Evolutionary conservation across 1,139 yeast species (phyloP).

Genomic region (Pichia inconspicua): DNA sequence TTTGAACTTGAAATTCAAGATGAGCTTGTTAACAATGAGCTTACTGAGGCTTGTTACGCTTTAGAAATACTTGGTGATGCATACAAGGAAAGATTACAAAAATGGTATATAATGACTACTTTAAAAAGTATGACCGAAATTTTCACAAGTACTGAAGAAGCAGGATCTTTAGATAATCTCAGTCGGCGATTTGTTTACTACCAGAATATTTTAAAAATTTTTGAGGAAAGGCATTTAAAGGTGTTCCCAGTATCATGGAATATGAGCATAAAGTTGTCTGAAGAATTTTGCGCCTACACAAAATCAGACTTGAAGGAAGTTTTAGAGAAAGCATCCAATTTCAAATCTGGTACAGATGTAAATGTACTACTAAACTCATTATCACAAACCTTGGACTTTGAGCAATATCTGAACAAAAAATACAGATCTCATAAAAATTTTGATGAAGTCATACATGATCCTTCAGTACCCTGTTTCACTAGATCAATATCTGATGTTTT

Average conservation of each 20-base stretch:
- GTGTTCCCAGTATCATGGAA: slow-evolving; percentile 71
- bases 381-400: slow-evolving; percentile 70
- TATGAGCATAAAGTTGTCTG: slow-evolving; percentile 53
- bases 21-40: slow-evolving; percentile 26
- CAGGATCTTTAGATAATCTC: slow-evolving; percentile 85
- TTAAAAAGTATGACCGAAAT: slow-evolving; percentile 69
- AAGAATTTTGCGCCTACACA: slow-evolving; percentile 62
- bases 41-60: slow-evolving; percentile 61
- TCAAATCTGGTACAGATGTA: slow-evolving; percentile 35
- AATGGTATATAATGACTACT: slow-evolving; percentile 68
- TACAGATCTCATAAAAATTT: slow-evolving; percentile 32
- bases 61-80: slow-evolving; percentile 60
- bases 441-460: slow-evolving; percentile 19
- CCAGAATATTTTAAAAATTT: slow-evolving; percentile 53
- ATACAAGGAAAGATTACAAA: slow-evolving; percentile 53
- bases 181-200: slow-evolving; percentile 75
- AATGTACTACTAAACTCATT: slow-evolving; percentile 53
- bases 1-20: slow-evolving; percentile 44
- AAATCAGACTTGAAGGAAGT: slow-evolving; percentile 53
- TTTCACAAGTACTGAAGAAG: slow-evolving; percentile 76
- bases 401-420: slow-evolving; percentile 54
- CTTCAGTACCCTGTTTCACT: slow-evolving; percentile 32
- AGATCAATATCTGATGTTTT: slow-evolving; percentile 63
- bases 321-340: slow-evolving; percentile 28
- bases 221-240: slow-evolving; percentile 42